Percentiles rank a stretch among this genome's conserved stretches.
Conservation (phyloP, 768 basidiomycete genomes). For the Trametes cingulata region DNA sequence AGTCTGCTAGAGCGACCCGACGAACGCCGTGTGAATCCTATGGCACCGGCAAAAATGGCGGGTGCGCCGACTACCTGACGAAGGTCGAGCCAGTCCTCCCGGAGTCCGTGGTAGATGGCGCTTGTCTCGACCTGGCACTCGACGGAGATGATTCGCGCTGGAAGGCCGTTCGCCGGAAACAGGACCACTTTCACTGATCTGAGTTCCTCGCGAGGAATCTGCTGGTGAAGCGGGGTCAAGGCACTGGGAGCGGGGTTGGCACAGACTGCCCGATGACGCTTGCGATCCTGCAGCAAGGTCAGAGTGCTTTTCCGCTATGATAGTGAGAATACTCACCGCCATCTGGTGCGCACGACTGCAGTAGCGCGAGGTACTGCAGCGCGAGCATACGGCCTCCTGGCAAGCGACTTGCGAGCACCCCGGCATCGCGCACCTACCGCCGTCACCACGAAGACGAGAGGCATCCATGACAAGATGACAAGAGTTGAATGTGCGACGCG, state of each 20-base stretch:
- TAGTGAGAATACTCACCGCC: neutral
- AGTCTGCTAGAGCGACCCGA: neutral
- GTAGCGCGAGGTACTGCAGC: neutral
- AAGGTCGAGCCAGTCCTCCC: slow-evolving; percentile 5
- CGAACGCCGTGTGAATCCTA: neutral
- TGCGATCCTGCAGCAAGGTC: neutral
- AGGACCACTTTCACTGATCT: neutral
- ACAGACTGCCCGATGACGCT: neutral
- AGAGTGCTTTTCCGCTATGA: neutral
- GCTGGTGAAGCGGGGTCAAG: neutral
- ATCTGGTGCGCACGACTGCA: slow-evolving; percentile 6
- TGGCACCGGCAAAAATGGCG: neutral
- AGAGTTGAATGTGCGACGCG: neutral
- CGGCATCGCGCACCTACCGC: neutral
- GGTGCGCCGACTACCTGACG: neutral
- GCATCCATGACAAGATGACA: neutral
- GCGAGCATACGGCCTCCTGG: neutral
- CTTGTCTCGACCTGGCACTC: neutral
- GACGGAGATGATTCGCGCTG: neutral
- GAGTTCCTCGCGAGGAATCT: neutral
- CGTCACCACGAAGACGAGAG: neutral
- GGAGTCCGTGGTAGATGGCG: slow-evolving; percentile 1
- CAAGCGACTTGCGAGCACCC: neutral
- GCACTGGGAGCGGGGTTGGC: neutral
- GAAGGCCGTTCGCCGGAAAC: slow-evolving; percentile 6